Percentiles rank a stretch among this genome's conserved stretches.
phyloP scores from a whole-genome alignment of 1,284 basidiomycete species.

The Takashimella tepidaria region DNA sequence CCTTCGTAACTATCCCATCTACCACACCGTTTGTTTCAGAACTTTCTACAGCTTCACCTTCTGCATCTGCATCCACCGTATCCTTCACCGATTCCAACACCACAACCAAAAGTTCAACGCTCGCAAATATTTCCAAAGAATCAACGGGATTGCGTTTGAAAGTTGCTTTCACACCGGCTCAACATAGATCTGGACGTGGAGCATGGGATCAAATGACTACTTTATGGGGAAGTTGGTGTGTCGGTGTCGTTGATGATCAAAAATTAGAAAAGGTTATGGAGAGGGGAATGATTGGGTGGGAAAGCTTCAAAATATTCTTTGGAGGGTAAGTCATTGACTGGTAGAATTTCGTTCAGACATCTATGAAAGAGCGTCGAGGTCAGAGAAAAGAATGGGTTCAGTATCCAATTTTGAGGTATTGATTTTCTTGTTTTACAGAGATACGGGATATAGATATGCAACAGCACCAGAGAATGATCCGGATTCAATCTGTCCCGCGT shows the following conservation, averaged over 20 bases:
- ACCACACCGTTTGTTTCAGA: slow-evolving; percentile 1
- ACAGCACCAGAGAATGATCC: slow-evolving; percentile 37
- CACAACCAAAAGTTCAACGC: neutral
- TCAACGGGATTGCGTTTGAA: slow-evolving; percentile 30
- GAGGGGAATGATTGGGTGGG: slow-evolving; percentile 30
- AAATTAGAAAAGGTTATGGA: slow-evolving; percentile 9
- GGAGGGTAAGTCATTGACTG: slow-evolving; percentile 33
- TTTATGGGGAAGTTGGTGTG: slow-evolving; percentile 46
- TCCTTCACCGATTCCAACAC: neutral
- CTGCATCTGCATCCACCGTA: neutral
- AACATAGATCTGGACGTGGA: slow-evolving; percentile 45
- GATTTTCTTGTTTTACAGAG: slow-evolving; percentile 18
- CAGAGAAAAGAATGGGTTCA: no score
- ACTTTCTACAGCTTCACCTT: neutral
- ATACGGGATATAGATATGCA: slow-evolving; percentile 48
- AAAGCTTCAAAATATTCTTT: slow-evolving; percentile 44
- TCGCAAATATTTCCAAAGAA: neutral
- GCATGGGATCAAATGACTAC: slow-evolving; percentile 46
- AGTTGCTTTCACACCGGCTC: slow-evolving; percentile 44
- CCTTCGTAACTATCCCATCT: slow-evolving; percentile 30
- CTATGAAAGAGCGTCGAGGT: no score
- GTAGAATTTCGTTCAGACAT: neutral
- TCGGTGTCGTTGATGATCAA: slow-evolving; percentile 34
- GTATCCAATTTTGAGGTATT: no score
- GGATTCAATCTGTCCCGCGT: slow-evolving; percentile 44